phyloP scores from a whole-genome alignment of 169 alveolate genomes.

The Eimeria brunetti region DNA sequence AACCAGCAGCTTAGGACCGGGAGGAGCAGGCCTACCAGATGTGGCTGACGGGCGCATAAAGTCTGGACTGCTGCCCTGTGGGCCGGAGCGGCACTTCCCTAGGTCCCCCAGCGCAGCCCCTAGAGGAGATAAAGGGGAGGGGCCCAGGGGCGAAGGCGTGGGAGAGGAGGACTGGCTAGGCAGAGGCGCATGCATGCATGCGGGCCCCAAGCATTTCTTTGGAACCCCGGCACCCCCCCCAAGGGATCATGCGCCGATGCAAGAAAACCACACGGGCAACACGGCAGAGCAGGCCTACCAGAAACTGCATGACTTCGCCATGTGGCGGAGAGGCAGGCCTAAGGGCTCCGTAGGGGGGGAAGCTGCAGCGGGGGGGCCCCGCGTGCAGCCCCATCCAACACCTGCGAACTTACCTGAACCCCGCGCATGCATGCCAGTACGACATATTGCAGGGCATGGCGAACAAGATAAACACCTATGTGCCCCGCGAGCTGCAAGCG shows the following conservation, averaged over 20 bases:
- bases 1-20: neutral
- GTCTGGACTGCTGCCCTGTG: neutral
- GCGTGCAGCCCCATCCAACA: neutral
- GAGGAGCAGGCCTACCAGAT: neutral
- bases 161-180: neutral
- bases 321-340: constrained; percentile 37
- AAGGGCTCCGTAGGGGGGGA: neutral
- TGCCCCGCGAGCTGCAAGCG: neutral
- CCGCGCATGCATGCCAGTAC: neutral
- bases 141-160: neutral
- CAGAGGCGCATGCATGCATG: constrained; percentile 7
- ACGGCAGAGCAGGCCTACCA: neutral
- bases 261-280: neutral
- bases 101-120: neutral
- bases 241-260: neutral
- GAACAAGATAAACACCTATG: neutral
- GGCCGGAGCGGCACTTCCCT: neutral
- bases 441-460: neutral
- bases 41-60: neutral
- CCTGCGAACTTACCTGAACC: neutral
- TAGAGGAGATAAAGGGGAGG: neutral
- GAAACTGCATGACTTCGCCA: neutral
- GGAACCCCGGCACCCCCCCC: neutral
- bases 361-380: neutral
- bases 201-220: neutral